These are phyloP conservation scores for Cadophora luteo-olivacea DNA, from an alignment of 2,329 filamentous ascomycete species.

Conservation along the genomic window DNA sequence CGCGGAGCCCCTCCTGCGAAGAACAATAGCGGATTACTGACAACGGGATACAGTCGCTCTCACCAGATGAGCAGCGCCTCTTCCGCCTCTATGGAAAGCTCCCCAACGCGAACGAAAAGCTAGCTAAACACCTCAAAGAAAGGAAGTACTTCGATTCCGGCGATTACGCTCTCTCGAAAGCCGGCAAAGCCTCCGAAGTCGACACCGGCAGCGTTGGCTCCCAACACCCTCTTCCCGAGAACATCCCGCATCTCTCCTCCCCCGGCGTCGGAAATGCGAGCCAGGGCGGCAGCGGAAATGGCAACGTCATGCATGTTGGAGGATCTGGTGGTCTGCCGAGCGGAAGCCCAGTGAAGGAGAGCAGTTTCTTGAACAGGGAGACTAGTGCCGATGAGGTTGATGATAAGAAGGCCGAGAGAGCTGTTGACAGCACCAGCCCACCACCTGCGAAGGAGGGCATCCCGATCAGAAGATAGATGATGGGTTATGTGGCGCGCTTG, in stretches of 20 bases:
- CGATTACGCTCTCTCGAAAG: constrained; percentile 96
- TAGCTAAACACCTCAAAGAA: constrained; percentile 98
- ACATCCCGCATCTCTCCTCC: constrained; percentile 87
- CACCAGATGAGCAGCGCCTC: constrained; percentile 92
- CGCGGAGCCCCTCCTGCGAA: constrained; percentile 25
- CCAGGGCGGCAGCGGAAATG: constrained; percentile 52
- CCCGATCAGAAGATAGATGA: constrained; percentile 65
- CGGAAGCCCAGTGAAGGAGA: constrained; percentile 89
- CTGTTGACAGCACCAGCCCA: constrained; percentile 49
- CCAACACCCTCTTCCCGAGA: constrained; percentile 92
- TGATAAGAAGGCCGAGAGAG: constrained; percentile 45
- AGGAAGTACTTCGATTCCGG: constrained; percentile 98
- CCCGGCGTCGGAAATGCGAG: constrained; percentile 52
- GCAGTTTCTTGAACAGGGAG: constrained; percentile 83
- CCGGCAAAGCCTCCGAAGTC: constrained; percentile 92
- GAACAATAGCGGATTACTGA: constrained; percentile 5
- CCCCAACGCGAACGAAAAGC: constrained; percentile 85
- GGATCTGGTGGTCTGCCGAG: constrained; percentile 59
- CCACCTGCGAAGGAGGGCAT: constrained; percentile 58
- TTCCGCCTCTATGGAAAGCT: constrained; percentile 98
- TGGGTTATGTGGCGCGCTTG: constrained; percentile 7
- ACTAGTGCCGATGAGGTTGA: constrained; percentile 70
- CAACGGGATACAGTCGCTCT: constrained; percentile 71
- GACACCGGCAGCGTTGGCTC: constrained; percentile 93
- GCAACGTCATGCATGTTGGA: constrained; percentile 50